phyloP scores from a whole-genome alignment of 148 eudicot species.

The Rhododendron mucronatum region DNA sequence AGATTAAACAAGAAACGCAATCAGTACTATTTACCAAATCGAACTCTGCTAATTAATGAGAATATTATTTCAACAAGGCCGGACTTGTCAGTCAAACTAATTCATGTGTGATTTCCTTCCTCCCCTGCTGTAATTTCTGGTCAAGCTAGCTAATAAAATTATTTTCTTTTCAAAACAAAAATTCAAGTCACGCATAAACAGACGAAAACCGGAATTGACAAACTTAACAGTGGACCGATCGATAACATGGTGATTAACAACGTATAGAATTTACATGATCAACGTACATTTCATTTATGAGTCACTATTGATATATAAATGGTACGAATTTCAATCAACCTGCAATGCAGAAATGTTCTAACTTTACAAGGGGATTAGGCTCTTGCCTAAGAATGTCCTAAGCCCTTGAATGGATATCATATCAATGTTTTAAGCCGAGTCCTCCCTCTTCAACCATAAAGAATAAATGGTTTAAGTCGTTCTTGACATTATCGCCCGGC shows the following conservation, averaged over 20 bases:
- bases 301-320: too few relatives aligned
- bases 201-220: not conserved
- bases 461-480: not conserved
- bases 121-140: too few relatives aligned
- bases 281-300: not conserved
- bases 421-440: not conserved
- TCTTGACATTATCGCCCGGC: too few relatives aligned
- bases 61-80: not conserved
- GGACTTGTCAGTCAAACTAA: not conserved
- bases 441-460: not conserved
- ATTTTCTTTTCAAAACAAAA: not conserved
- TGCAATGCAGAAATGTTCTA: too few relatives aligned
- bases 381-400: not conserved
- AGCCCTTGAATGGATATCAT: not conserved
- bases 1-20: too few relatives aligned
- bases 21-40: not conserved
- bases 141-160: too few relatives aligned
- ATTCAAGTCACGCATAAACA: not conserved
- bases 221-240: not conserved
- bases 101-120: too few relatives aligned
- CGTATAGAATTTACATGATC: not conserved
- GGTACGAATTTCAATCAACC: not conserved
- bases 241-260: not conserved
- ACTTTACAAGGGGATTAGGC: too few relatives aligned
- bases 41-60: not conserved